Percentiles rank a stretch among this genome's conserved stretches.
These are phyloP conservation scores for Phtheirospermum japonicum DNA, from an alignment of 257 asterid species.

Conservation along the genomic window DNA sequence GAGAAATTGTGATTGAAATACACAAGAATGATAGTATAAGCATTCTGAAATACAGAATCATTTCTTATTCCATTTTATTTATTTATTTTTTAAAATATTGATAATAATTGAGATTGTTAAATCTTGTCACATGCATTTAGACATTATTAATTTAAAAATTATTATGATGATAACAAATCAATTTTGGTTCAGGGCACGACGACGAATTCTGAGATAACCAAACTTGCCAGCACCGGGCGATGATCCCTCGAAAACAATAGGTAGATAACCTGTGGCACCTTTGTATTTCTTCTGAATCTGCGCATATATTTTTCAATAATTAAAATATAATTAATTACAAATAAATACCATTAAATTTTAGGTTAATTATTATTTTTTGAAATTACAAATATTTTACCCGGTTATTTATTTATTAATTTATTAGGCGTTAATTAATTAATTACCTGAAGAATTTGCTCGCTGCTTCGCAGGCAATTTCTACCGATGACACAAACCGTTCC, in stretches of 20 bases:
- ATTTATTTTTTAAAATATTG: background rate
- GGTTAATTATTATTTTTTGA: background rate
- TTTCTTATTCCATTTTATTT: background rate
- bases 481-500: constrained; percentile 90
- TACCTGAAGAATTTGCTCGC: constrained; percentile 81
- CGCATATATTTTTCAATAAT: constrained; percentile 7
- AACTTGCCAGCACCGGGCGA: constrained; percentile 98
- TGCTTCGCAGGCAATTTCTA: constrained; percentile 67
- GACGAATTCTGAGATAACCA: constrained; percentile 78
- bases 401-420: no score
- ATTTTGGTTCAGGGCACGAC: constrained; percentile 32
- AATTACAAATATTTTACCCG: no score
- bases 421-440: background rate
- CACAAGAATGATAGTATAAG: no score
- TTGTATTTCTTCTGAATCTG: constrained; percentile 86
- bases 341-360: background rate
- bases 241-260: constrained; percentile 80
- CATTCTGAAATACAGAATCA: no score
- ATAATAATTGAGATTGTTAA: background rate
- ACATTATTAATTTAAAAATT: background rate
- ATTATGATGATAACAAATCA: constrained; percentile 19
- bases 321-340: no score
- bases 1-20: no score
- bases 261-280: constrained; percentile 77
- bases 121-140: background rate